A percentile compares a stretch with the other conserved stretches of the same genome.
Evolutionary conservation across 2,329 filamentous ascomycete species (phyloP).

Genomic region (Hypoxylon sp.): DNA sequence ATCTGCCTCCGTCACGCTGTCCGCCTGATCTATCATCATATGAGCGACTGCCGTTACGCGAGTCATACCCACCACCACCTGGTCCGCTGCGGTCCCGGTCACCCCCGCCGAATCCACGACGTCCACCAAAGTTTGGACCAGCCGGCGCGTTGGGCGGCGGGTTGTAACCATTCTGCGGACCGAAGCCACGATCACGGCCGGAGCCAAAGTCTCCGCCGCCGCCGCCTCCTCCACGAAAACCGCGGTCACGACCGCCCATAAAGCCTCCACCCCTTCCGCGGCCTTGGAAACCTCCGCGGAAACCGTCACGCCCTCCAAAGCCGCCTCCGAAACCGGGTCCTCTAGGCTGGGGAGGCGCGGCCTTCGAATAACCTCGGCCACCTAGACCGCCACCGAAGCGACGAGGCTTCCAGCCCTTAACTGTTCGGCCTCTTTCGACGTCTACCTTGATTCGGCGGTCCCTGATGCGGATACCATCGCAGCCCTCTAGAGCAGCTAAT

Average conservation of each 20-base stretch:
- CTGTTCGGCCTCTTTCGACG: conserved; percentile 94
- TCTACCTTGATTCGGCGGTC: conserved; percentile 94
- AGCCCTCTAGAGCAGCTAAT: conserved; percentile 88
- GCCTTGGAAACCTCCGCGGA: conserved; percentile 66
- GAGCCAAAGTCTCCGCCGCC: conserved; percentile 62
- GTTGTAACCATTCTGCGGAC: conserved; percentile 62
- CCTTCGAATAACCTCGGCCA: conserved; percentile 92
- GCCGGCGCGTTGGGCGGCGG: conserved; percentile 72
- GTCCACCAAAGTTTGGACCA: conserved; percentile 67
- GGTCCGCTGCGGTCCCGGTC: conserved; percentile 63
- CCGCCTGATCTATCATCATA: conserved; percentile 69
- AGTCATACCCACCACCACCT: conserved; percentile 70
- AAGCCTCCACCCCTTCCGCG: conserved; percentile 60
- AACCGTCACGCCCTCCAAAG: conserved; percentile 69
- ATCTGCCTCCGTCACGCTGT: conserved; percentile 63
- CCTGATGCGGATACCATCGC: conserved; percentile 92
- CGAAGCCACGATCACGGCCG: conserved; percentile 61
- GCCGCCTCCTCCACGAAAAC: conserved; percentile 61
- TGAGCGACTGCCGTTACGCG: conserved; percentile 68
- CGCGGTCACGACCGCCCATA: conserved; percentile 53
- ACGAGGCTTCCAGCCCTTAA: conserved; percentile 92
- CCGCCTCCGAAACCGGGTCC: conserved; percentile 72
- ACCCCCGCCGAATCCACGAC: conserved; percentile 58
- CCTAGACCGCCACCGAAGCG: conserved; percentile 93
- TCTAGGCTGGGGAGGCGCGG: conserved; percentile 76